Conservation (phyloP, 306 rosid genomes). For the Pterocarpus macrocarpus region DNA sequence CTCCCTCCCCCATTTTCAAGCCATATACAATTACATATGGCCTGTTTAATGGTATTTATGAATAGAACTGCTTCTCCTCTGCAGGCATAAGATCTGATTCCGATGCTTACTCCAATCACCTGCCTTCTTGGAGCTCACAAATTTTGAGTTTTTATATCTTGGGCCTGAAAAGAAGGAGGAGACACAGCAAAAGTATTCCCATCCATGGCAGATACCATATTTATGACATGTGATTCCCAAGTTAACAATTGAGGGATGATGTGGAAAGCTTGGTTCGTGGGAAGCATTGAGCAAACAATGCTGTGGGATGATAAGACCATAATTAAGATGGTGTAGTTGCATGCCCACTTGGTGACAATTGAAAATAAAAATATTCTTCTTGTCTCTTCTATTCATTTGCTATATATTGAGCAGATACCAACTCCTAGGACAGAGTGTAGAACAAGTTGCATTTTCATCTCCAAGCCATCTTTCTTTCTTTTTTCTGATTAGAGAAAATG, state of each 20-base stretch:
- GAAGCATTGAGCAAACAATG: conserved; percentile 35
- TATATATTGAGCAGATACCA: conserved; percentile 25
- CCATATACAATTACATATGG: neutral
- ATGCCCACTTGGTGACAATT: conserved; percentile 18
- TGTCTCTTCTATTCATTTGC: neutral
- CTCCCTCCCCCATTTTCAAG: neutral
- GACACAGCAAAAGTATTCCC: neutral
- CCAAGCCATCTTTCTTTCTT: neutral
- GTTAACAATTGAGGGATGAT: conserved; percentile 4
- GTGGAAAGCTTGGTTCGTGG: conserved; percentile 24
- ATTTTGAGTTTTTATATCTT: neutral
- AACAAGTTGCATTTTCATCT: neutral
- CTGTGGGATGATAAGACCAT: neutral
- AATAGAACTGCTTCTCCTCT: conserved; percentile 26
- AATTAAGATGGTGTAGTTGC: conserved; percentile 8
- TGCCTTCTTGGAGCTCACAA: neutral
- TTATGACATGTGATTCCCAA: neutral
- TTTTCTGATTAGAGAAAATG: conserved; percentile 21
- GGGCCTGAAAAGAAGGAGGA: too few relatives aligned
- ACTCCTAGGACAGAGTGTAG: neutral
- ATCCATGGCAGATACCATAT: neutral
- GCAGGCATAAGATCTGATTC: conserved; percentile 20
- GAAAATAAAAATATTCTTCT: conserved; percentile 27
- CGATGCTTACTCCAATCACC: neutral
- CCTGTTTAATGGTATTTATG: conserved; percentile 1